Conservation (phyloP, 2,329 filamentous ascomycete genomes). For the Penicillium expansum region DNA sequence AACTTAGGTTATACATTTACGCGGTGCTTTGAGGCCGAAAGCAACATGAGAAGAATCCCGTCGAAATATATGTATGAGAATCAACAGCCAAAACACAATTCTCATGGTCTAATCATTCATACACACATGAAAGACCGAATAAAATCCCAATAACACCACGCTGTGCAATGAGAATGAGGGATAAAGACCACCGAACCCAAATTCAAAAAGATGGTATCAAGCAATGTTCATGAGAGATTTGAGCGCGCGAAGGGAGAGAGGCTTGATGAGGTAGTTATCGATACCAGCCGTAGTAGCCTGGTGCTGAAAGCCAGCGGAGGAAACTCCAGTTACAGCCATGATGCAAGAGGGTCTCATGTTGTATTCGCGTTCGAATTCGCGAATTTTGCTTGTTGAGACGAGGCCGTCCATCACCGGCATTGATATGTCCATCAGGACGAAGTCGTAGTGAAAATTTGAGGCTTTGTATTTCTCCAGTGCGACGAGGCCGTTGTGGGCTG, state of each 20-base stretch:
- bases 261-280: constrained; percentile 36
- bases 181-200: background rate
- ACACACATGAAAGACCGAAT: background rate
- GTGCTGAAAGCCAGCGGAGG: constrained; percentile 31
- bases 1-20: background rate
- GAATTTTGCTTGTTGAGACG: constrained; percentile 43
- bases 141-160: background rate
- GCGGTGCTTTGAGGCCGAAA: no score
- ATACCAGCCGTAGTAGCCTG: constrained; percentile 31
- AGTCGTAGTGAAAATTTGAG: constrained; percentile 32
- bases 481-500: constrained; percentile 39
- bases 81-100: background rate
- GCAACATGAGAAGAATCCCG: no score
- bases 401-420: constrained; percentile 49
- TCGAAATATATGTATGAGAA: background rate
- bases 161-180: background rate
- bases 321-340: constrained; percentile 35
- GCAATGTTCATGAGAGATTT: constrained; percentile 27
- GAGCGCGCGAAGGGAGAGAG: constrained; percentile 31
- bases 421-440: constrained; percentile 41
- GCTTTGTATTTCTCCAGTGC: constrained; percentile 39
- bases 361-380: constrained; percentile 34
- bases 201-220: constrained; percentile 1
- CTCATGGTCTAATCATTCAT: background rate
- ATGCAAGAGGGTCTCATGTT: constrained; percentile 23